Conservation (phyloP, 768 basidiomycete species). For the Rhizopogon vesiculosus region DNA sequence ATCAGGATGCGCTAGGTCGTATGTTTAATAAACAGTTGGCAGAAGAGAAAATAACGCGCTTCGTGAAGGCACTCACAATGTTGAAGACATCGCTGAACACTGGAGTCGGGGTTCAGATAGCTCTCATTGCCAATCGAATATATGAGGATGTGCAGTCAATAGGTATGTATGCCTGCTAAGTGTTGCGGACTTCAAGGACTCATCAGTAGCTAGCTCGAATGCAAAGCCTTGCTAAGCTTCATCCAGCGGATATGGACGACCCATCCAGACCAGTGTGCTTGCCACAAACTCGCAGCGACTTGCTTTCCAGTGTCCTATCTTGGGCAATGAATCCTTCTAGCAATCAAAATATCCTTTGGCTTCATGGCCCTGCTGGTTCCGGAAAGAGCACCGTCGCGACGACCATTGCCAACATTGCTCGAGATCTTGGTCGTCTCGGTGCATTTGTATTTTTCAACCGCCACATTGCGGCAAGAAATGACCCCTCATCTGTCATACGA, state of each 20-base stretch:
- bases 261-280: conserved; percentile 21
- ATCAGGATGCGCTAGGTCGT: conserved; percentile 7
- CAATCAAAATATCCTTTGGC: conserved; percentile 25
- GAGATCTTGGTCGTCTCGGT: conserved; percentile 28
- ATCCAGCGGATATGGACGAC: conserved; percentile 26
- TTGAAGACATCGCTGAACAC: conserved; percentile 23
- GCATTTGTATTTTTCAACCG: conserved; percentile 32
- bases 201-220: conserved; percentile 5
- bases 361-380: conserved; percentile 30
- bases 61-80: conserved; percentile 15
- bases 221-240: conserved; percentile 20
- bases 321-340: conserved; percentile 18
- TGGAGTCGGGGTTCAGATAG: conserved; percentile 18
- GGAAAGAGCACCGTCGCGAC: conserved; percentile 34
- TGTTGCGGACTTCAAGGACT: neutral
- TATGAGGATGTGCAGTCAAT: conserved; percentile 21
- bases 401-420: conserved; percentile 28
- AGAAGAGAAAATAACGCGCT: conserved; percentile 15
- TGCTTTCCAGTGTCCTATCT: conserved; percentile 19
- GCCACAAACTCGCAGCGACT: conserved; percentile 26
- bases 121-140: conserved; percentile 24
- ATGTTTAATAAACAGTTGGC: conserved; percentile 13
- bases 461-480: conserved; percentile 21
- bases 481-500: conserved; percentile 26
- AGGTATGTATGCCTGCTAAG: conserved; percentile 9